Base-by-base conservation (phyloP, 306 rosid genomes). In the Macrotyloma uniflorum region DNA sequence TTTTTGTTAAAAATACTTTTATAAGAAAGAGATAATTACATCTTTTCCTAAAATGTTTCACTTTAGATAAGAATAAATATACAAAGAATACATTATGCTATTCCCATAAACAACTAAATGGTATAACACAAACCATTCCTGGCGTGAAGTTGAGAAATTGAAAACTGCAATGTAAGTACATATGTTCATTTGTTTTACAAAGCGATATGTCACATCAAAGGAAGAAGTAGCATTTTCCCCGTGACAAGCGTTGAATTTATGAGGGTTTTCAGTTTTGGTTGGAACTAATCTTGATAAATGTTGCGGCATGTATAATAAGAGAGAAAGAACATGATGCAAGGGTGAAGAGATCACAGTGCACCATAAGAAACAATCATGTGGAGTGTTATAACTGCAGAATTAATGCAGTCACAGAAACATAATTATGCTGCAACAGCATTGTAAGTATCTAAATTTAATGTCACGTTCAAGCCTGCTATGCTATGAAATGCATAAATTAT, bases 211-310 rank as follows among this genome's bases (percentile, higher is more conserved):
- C 47, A 18, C 61, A 45, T 61, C 12, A 38, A 22, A 72, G 11
- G 67, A 46, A 46, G 6, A 32, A 62, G 49, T 14, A 19, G n/a
- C 11, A 19, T 30, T 46, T 46, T 24, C 50, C 11, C 45, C 4
- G 2, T 43, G 46, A 59, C 18, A 47, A 61, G 32, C n/a, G 63
- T 32, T 47, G 59, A 74, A 32, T 75, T 43, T 49, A 22, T 16
- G 8, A 20, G 26, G 24, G 24, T 32, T 63, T 30, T 20, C 50
- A 47, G 23, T 63, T 63, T 33, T 33, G 62, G 80, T 63, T 63
- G 63, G 23, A 62, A 47, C 72, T 61, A 47, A 62, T 63, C 4
- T 19, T 75, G 16, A 75, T 33, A 33, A 75, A 45, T 43, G 24
- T 61, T 6, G 19, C 8, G 23, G 10, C 12, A 13, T 63, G 72